Base-by-base conservation (phyloP, 2,329 filamentous ascomycete species). In the Juglanconis oblonga region DNA sequence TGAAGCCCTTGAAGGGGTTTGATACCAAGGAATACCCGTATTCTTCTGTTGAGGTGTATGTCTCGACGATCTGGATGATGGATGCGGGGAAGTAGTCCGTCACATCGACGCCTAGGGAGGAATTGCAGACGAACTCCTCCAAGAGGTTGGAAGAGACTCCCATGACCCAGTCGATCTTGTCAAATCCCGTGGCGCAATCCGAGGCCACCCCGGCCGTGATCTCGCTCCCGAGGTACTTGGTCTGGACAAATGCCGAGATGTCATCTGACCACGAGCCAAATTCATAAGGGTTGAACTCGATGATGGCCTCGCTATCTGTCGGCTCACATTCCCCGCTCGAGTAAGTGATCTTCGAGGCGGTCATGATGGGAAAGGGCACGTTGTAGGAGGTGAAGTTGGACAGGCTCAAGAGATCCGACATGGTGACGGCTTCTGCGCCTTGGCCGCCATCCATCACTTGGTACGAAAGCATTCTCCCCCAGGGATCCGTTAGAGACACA, bases 91-190 rank as follows among this genome's bases (percentile, higher is more conserved):
- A 62, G 11, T 57, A 40, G 2, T 31, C 42, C 1, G 54, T 55
- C 10, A 62, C 40, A n/a, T 62, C 50, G 13, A 61, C 17, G 29
- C 49, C 49, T 2, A 62, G 62, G 31, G 48, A 47, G 11, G 56
- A 5, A 33, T 62, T 53, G 59, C 62, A 64, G 31, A 57, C 31
- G 38, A 55, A 59, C 52, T 59, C 54, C 5, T 73, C 71, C 69
- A 80, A 79, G 38, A 80, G 62, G 62, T 74, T 73, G 35, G 71
- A 74, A 4, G 73, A 76, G 2, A 76, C 80, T 13, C 77, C 79
- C 13, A 79, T 67, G 44, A 80, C 68, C 65, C 76, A 81, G 35
- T 77, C 79, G 2, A 80, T 69, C 57, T 80, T 79, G 67, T 82
- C 79, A 67, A 76, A 81, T 51, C 77, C 73, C 5, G 64, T 68